A percentile compares a stretch with the other conserved stretches of the same genome.
These are phyloP conservation scores for Monilinia fructicola DNA, from an alignment of 2,329 filamentous ascomycete genomes.

Conservation along the genomic window DNA sequence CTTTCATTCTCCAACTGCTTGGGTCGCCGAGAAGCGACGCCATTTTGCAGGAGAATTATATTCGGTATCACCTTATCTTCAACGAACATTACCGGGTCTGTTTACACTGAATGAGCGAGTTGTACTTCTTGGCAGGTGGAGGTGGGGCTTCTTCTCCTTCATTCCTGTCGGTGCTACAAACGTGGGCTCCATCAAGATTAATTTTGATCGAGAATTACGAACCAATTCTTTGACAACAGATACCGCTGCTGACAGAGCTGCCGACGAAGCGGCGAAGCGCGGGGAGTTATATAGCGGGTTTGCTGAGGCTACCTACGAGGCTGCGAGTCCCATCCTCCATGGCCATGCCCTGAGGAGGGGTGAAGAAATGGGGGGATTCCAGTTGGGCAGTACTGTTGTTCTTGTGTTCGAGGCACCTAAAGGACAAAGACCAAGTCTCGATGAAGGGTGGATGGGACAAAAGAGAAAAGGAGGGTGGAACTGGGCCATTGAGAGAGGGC, in stretches of 20 bases:
- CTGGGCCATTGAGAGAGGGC: conserved; percentile 85
- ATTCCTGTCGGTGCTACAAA: conserved; percentile 96
- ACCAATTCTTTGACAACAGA: conserved; percentile 92
- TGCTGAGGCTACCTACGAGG: conserved; percentile 83
- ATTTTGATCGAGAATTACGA: conserved; percentile 91
- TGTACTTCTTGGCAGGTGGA: conserved; percentile 89
- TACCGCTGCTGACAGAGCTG: conserved; percentile 83
- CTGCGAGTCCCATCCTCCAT: conserved; percentile 72
- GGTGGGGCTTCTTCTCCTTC: conserved; percentile 96
- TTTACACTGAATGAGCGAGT: conserved; percentile 97
- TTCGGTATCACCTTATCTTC: conserved; percentile 91
- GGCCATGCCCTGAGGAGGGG: conserved; percentile 83
- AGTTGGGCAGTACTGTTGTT: conserved; percentile 91
- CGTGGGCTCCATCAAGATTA: conserved; percentile 93
- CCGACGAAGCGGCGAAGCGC: conserved; percentile 70
- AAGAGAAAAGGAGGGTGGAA: conserved; percentile 68
- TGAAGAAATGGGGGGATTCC: conserved; percentile 98
- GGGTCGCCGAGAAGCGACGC: conserved; percentile 92
- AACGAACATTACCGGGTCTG: conserved; percentile 85
- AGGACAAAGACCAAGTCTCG: conserved; percentile 54
- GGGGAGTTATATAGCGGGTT: conserved; percentile 89
- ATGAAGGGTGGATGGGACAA: conserved; percentile 58
- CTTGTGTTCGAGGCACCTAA: conserved; percentile 93
- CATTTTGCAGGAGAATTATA: conserved; percentile 97
- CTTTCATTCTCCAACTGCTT: conserved; percentile 92